phyloP scores from a whole-genome alignment of 352 stramenopile genomes.

The Phytophthora capsici region DNA sequence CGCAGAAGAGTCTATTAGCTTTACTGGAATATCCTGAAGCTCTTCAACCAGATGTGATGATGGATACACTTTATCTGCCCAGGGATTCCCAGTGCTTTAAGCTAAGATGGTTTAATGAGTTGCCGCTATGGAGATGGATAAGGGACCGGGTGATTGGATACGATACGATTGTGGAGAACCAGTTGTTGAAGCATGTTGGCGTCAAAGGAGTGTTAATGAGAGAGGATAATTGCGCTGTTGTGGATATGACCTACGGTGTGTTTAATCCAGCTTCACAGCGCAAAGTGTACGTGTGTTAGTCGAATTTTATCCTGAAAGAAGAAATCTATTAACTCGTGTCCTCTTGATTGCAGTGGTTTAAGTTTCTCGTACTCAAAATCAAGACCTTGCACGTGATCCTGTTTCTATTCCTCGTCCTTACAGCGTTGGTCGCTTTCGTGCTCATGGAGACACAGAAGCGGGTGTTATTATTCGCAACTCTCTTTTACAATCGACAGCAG shows the following conservation, averaged over 20 bases:
- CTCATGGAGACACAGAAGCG: slow-evolving; percentile 93
- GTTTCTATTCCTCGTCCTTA: slow-evolving; percentile 95
- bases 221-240: slow-evolving; percentile 56
- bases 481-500: slow-evolving; percentile 87
- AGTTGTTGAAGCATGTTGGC: slow-evolving; percentile 73
- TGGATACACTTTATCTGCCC: slow-evolving; percentile 51
- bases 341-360: slow-evolving; percentile 32
- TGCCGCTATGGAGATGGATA: slow-evolving; percentile 52
- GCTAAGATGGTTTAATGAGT: slow-evolving; percentile 42
- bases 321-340: slow-evolving; percentile 1
- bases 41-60: slow-evolving; percentile 32
- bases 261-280: slow-evolving; percentile 44
- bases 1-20: slow-evolving; percentile 73
- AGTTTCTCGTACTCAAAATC: slow-evolving; percentile 81
- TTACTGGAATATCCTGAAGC: slow-evolving; percentile 51
- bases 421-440: slow-evolving; percentile 93
- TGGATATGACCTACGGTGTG: slow-evolving; percentile 78
- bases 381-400: slow-evolving; percentile 90
- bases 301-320: neutral
- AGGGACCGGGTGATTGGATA: slow-evolving; percentile 70
- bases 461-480: slow-evolving; percentile 93
- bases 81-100: slow-evolving; percentile 58
- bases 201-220: slow-evolving; percentile 73
- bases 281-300: slow-evolving; percentile 36
- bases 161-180: slow-evolving; percentile 95